Conservation (phyloP, 768 basidiomycete genomes). For the Naganishia kalamii region DNA sequence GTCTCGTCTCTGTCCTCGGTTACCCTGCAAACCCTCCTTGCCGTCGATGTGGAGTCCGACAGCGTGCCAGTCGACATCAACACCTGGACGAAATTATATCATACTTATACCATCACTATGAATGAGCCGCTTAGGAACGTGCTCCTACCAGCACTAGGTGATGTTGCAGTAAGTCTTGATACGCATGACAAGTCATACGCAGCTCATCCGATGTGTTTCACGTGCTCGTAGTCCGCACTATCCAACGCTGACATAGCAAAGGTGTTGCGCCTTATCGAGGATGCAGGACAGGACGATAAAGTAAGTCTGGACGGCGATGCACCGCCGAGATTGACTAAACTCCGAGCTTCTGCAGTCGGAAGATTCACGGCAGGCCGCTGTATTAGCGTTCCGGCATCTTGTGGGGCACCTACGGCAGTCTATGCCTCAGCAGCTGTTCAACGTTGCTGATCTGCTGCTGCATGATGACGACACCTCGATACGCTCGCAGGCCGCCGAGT, state of each 20-base stretch:
- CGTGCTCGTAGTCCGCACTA: background rate
- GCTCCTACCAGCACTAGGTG: background rate
- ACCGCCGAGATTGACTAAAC: background rate
- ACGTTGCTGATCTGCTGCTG: background rate
- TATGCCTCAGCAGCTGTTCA: background rate
- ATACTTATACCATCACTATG: background rate
- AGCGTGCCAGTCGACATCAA: background rate
- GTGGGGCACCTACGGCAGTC: background rate
- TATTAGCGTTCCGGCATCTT: background rate
- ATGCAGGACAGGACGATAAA: background rate
- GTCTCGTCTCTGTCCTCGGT: no score
- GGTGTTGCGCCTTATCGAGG: background rate
- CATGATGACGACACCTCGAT: background rate
- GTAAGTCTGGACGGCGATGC: background rate
- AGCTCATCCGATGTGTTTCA: background rate
- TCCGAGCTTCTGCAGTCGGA: background rate
- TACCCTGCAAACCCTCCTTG: background rate
- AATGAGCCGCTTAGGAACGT: background rate
- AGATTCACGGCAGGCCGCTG: slow-evolving; percentile 8
- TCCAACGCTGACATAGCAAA: background rate
- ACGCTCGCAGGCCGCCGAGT: background rate
- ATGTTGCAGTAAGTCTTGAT: background rate
- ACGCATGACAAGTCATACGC: background rate
- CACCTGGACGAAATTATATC: background rate
- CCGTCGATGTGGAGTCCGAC: no score